Conservation (phyloP, 2,329 filamentous ascomycete genomes). For the Plectosphaerella cucumerina region DNA sequence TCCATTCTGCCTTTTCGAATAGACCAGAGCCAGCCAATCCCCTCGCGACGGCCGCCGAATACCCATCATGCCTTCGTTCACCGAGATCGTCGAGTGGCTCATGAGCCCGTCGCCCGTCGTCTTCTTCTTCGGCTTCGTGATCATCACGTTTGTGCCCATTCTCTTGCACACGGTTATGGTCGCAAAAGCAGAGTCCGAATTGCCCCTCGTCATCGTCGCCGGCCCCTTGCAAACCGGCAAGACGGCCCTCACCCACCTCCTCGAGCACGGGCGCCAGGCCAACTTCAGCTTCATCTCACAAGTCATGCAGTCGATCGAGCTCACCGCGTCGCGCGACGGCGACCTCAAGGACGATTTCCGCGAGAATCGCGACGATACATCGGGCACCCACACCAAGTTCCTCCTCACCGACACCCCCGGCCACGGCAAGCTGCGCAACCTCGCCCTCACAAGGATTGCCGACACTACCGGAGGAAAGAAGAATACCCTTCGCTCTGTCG, state of each 20-base stretch:
- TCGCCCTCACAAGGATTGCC: background rate
- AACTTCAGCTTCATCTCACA: background rate
- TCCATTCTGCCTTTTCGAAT: background rate
- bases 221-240: constrained; percentile 84
- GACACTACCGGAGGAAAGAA: constrained; percentile 49
- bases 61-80: constrained; percentile 32
- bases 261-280: constrained; percentile 47
- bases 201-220: constrained; percentile 74
- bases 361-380: constrained; percentile 30
- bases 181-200: constrained; percentile 56
- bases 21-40: background rate
- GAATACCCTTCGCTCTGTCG: constrained; percentile 61
- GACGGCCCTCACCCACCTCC: constrained; percentile 77
- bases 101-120: constrained; percentile 57
- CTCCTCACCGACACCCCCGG: constrained; percentile 85
- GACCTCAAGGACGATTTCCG: constrained; percentile 40
- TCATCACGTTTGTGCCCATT: constrained; percentile 71
- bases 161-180: constrained; percentile 75
- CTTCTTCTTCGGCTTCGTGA: constrained; percentile 63
- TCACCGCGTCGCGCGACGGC: constrained; percentile 46
- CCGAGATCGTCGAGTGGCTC: constrained; percentile 43
- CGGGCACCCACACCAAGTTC: constrained; percentile 61
- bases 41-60: background rate
- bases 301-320: constrained; percentile 43
- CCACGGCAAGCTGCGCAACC: constrained; percentile 83